These are phyloP conservation scores for Turritis glabra DNA, from an alignment of 345 rosid species.

Conservation along the genomic window DNA sequence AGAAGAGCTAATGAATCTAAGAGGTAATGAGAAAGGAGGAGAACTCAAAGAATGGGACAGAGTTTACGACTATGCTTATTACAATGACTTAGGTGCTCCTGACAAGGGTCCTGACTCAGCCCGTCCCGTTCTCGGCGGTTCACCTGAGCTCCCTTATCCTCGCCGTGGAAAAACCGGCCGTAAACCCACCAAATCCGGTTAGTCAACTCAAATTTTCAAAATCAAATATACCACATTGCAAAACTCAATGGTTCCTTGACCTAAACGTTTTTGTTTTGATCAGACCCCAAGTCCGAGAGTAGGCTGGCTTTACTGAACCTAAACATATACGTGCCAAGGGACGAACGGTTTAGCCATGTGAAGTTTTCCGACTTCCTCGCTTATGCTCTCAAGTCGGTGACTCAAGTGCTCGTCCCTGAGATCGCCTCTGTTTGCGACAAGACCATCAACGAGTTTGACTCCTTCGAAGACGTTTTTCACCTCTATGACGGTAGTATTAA, in stretches of 20 bases:
- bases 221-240: neutral
- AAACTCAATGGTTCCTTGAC: conserved; percentile 19
- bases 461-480: conserved; percentile 62
- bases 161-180: conserved; percentile 88
- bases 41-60: conserved; percentile 89
- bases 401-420: conserved; percentile 71
- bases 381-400: conserved; percentile 67
- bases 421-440: conserved; percentile 64
- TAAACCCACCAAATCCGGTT: conserved; percentile 63
- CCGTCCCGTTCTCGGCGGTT: conserved; percentile 82
- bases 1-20: conserved; percentile 64
- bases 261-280: conserved; percentile 11
- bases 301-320: conserved; percentile 71
- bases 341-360: conserved; percentile 72
- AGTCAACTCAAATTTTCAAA: conserved; percentile 15
- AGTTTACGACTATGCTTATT: conserved; percentile 82
- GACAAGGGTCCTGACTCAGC: conserved; percentile 57
- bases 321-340: conserved; percentile 85
- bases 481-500: conserved; percentile 72
- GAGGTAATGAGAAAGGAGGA: conserved; percentile 60
- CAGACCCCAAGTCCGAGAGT: conserved; percentile 68
- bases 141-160: conserved; percentile 69
- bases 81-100: conserved; percentile 84
- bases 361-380: conserved; percentile 92
- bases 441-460: conserved; percentile 81